Base-by-base conservation (phyloP, 2,329 filamentous ascomycete species). In the Raffaelea arxii region DNA sequence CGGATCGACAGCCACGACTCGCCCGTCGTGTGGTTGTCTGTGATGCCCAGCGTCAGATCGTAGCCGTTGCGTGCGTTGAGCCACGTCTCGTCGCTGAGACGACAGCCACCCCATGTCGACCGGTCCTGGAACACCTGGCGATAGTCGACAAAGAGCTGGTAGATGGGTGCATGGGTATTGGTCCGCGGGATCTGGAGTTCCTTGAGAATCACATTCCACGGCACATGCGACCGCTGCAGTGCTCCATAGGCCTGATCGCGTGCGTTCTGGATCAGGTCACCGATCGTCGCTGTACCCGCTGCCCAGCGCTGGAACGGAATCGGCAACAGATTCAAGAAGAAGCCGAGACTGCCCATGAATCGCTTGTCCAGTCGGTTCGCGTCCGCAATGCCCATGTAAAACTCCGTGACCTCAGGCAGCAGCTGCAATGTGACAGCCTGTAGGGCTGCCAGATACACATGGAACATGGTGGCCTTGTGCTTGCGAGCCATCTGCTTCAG, bases 131-230 rank as follows among this genome's bases (percentile, higher is more conserved):
- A 45, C 14, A 53, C 56, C 11, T 55, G 49, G 9, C 53, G 57
- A 41, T 65, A 65, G 48, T 65, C 53, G 35, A 66, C 22, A 37
- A 62, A 58, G 0, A 58, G 63, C 53, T 78, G 75, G 59, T 76
- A 77, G 1, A 78, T 30, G 0, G 75, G 74, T 25, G 51, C 66
- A 43, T 67, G 52, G 0, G 58, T 49, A 0, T 63, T 46, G 0
- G 69, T 67, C 2, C 71, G 58, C 0, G 61, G 51, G 1, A 70
- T 60, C 3, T 61, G 55, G 2, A 78, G 57, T 23, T 70, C 58
- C 1, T 67, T 54, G 0, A 78, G 57, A 0, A 79, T 50, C 0
- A 69, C 58, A 38, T 76, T 67, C 44, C 76, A 73, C 0, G 75
- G 75, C 4, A 77, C 45, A 0, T 50, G 35, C 0, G 72, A 72